Conservation (phyloP, 2,329 filamentous ascomycete species). For the Plectosphaerella sp. region DNA sequence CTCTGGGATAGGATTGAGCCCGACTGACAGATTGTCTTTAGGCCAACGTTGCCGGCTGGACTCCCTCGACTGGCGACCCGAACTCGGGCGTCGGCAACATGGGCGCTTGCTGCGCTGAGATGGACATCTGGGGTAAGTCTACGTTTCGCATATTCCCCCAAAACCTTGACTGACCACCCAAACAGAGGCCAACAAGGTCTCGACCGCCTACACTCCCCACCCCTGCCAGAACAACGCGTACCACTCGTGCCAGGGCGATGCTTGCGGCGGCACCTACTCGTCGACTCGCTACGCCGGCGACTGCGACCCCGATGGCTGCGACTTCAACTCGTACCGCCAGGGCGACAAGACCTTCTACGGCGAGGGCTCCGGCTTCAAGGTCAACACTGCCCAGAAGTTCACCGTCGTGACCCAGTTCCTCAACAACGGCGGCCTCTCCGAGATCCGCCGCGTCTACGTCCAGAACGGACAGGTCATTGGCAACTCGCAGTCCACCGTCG, state of each 20-base stretch:
- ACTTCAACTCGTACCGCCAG: conserved; percentile 66
- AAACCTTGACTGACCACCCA: conserved; percentile 1
- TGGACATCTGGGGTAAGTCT: conserved; percentile 44
- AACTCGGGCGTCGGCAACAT: conserved; percentile 48
- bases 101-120: conserved; percentile 59
- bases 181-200: conserved; percentile 63
- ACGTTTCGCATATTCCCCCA: conserved; percentile 18
- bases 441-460: conserved; percentile 63
- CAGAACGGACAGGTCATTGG: conserved; percentile 56
- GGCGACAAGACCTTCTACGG: conserved; percentile 63
- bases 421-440: conserved; percentile 38
- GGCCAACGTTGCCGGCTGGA: conserved; percentile 50
- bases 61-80: conserved; percentile 43
- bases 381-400: conserved; percentile 56
- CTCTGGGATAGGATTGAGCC: neutral
- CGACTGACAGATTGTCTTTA: conserved; percentile 9
- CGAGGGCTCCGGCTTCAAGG: conserved; percentile 40
- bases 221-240: conserved; percentile 50
- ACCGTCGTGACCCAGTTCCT: conserved; percentile 66
- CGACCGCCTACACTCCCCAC: conserved; percentile 62
- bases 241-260: conserved; percentile 43
- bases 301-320: conserved; percentile 67
- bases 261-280: conserved; percentile 50
- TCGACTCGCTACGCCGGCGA: conserved; percentile 53
- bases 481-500: conserved; percentile 41